Conservation (phyloP, 2,329 filamentous ascomycete species). For the Drechslerella stenobrocha region DNA sequence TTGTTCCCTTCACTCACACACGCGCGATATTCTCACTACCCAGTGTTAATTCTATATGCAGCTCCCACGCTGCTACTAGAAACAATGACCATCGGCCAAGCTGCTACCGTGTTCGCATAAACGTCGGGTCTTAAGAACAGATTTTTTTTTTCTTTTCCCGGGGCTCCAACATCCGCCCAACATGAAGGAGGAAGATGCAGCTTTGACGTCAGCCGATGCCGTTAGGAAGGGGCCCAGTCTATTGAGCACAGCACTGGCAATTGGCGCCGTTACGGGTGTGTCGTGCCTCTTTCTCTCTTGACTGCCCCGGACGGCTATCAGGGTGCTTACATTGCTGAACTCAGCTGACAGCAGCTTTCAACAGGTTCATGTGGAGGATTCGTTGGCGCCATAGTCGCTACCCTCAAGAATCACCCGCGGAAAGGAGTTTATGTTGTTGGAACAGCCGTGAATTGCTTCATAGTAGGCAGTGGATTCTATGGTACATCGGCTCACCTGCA, state of each 20-base stretch:
- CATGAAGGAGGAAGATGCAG: background rate
- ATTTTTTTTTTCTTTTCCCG: too few relatives aligned
- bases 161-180: background rate
- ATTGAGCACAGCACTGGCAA: conserved; percentile 1
- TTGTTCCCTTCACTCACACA: too few relatives aligned
- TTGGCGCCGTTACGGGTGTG: conserved; percentile 17
- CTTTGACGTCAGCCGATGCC: background rate
- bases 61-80: background rate
- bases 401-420: conserved; percentile 24
- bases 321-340: background rate
- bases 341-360: background rate
- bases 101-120: too few relatives aligned
- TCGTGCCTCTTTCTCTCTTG: background rate
- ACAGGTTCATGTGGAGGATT: conserved; percentile 30
- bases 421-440: conserved; percentile 29
- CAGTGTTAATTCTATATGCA: background rate
- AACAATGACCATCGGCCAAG: too few relatives aligned
- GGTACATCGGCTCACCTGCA: too few relatives aligned
- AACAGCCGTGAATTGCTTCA: conserved; percentile 31
- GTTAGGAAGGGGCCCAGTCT: background rate
- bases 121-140: too few relatives aligned
- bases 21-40: too few relatives aligned
- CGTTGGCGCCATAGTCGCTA: conserved; percentile 28
- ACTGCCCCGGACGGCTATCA: background rate
- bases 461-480: conserved; percentile 32